Evolutionary conservation across 768 basidiomycete species (phyloP).

Genomic region (Pleurotus eryngii): DNA sequence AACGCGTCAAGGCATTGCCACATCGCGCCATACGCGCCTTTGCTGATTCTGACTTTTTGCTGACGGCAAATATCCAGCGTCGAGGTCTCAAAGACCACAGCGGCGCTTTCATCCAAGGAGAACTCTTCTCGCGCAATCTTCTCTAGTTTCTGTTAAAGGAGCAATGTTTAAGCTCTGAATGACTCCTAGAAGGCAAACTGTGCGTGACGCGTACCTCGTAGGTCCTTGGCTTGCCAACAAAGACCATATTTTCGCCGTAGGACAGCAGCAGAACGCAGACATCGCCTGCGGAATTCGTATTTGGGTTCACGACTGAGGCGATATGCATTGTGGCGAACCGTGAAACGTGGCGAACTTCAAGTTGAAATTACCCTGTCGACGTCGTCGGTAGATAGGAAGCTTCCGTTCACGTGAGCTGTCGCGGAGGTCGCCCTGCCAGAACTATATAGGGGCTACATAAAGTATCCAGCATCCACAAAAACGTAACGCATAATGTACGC

Average conservation of each 20-base stretch:
- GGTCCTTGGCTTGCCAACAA: conserved; percentile 5
- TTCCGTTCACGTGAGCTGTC: too few species aligned
- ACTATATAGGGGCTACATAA: too few species aligned
- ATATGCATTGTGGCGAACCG: conserved; percentile 1
- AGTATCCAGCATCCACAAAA: too few species aligned
- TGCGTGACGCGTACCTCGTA: background rate
- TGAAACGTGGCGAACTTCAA: too few species aligned
- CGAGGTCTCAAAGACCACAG: background rate
- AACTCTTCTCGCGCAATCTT: conserved; percentile 4
- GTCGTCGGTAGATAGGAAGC: too few species aligned
- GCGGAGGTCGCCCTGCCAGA: too few species aligned
- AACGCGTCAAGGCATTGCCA: conserved; percentile 4
- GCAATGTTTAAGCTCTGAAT: background rate
- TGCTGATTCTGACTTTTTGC: conserved; percentile 1
- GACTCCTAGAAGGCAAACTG: background rate
- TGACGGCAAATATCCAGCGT: conserved; percentile 1
- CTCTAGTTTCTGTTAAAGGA: background rate
- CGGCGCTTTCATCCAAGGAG: background rate
- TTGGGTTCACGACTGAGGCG: background rate
- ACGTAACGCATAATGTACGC: too few species aligned
- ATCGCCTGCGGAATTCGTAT: conserved; percentile 1
- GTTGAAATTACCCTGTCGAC: too few species aligned
- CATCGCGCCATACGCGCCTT: conserved; percentile 1
- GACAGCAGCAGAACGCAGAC: background rate
- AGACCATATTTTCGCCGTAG: background rate